Conservation (phyloP, 495 filamentous ascomycete species). For the Talaromyces borbonicus region DNA sequence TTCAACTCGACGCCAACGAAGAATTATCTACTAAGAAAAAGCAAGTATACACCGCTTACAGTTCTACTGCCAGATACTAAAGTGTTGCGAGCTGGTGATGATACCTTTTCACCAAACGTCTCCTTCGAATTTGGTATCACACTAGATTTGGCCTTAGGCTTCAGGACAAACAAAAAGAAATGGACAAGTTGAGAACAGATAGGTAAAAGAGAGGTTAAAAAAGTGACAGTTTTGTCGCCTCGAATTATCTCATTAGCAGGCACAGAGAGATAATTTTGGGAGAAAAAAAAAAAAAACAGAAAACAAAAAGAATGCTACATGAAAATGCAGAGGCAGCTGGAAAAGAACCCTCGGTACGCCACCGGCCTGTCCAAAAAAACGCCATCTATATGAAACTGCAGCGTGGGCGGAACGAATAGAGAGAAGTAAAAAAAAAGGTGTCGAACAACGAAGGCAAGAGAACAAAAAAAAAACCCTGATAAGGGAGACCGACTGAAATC, state of each 20-base stretch:
- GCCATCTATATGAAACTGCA: constrained; percentile 4
- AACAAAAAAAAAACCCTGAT: constrained; percentile 15
- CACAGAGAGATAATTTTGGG: neutral
- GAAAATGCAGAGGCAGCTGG: constrained; percentile 1
- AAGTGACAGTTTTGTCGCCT: neutral
- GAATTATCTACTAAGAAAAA: too few relatives aligned
- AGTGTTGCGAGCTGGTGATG: too few relatives aligned
- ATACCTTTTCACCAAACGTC: too few relatives aligned
- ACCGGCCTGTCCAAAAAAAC: constrained; percentile 3
- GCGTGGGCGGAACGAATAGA: neutral
- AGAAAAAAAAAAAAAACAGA: constrained; percentile 12
- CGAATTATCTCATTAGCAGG: too few relatives aligned
- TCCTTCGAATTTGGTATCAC: too few relatives aligned
- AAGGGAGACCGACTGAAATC: constrained; percentile 25
- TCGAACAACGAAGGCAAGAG: constrained; percentile 12
- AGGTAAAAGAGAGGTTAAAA: neutral
- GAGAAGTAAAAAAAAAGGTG: constrained; percentile 1
- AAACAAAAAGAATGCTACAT: constrained; percentile 26
- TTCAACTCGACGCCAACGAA: too few relatives aligned
- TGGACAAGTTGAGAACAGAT: too few relatives aligned
- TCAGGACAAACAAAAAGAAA: too few relatives aligned
- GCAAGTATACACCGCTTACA: too few relatives aligned
- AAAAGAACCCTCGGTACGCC: neutral
- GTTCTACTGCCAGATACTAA: too few relatives aligned
- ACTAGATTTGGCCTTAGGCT: too few relatives aligned